Percentiles rank a stretch among this genome's conserved stretches.
Evolutionary conservation across 306 rosid species (phyloP).

Genomic region (Morella rubra): DNA sequence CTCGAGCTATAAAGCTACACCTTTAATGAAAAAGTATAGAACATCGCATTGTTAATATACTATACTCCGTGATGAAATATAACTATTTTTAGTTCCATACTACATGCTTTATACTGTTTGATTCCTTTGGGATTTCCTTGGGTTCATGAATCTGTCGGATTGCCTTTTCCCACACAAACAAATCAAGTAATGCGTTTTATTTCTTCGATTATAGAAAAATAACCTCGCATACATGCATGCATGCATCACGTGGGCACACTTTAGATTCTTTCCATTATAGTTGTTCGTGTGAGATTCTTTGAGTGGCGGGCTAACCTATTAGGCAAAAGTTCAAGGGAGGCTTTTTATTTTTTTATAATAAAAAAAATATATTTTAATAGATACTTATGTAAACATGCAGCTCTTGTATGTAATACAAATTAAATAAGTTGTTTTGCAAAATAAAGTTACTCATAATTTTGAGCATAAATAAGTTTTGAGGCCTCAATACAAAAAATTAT

Average conservation of each 20-base stretch:
- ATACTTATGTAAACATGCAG: too few relatives aligned
- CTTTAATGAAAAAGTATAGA: slow-evolving; percentile 20
- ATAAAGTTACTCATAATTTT: too few relatives aligned
- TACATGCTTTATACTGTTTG: slow-evolving; percentile 22
- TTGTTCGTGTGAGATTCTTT: background rate
- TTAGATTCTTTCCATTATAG: background rate
- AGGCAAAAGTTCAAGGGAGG: too few relatives aligned
- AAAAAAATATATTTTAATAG: too few relatives aligned
- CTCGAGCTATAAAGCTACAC: slow-evolving; percentile 15
- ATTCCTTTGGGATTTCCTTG: slow-evolving; percentile 27
- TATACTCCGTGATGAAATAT: slow-evolving; percentile 2
- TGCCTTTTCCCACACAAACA: slow-evolving; percentile 17
- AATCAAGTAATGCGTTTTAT: too few relatives aligned
- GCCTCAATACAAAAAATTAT: too few relatives aligned
- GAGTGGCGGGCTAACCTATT: background rate
- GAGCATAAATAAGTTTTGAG: too few relatives aligned
- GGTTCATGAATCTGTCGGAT: slow-evolving; percentile 43
- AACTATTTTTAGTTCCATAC: slow-evolving; percentile 30
- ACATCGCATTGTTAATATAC: slow-evolving; percentile 11
- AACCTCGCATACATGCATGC: slow-evolving; percentile 30
- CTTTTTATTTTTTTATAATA: too few relatives aligned
- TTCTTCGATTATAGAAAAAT: too few relatives aligned
- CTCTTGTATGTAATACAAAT: too few relatives aligned
- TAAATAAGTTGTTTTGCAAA: too few relatives aligned
- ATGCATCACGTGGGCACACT: slow-evolving; percentile 17